Percentiles rank a stretch among this genome's conserved stretches.
Evolutionary conservation across 2,329 filamentous ascomycete genomes (phyloP).

Genomic region (Monosporascus ibericus): DNA sequence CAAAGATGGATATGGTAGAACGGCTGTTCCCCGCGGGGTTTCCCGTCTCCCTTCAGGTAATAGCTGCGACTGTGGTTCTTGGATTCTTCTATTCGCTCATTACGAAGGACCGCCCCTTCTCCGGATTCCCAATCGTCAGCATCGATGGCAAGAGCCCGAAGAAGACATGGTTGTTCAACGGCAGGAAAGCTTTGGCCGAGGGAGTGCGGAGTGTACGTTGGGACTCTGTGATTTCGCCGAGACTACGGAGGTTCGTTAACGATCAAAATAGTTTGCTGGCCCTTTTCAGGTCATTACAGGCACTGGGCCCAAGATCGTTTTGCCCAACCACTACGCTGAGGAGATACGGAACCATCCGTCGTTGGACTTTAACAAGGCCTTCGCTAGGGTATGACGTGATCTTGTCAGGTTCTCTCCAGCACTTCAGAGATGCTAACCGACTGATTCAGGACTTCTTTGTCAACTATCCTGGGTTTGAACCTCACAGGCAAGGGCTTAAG

Average conservation of each 20-base stretch:
- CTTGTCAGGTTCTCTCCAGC: neutral
- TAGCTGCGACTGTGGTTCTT: conserved; percentile 19
- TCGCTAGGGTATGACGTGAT: conserved; percentile 23
- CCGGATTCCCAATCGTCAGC: conserved; percentile 22
- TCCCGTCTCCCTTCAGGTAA: conserved; percentile 20
- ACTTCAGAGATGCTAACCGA: neutral
- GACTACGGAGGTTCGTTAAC: conserved; percentile 6
- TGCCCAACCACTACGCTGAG: conserved; percentile 27
- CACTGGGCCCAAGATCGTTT: conserved; percentile 25
- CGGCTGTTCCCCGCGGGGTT: conserved; percentile 21
- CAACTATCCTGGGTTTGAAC: conserved; percentile 28
- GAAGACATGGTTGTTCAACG: conserved; percentile 22
- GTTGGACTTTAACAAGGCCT: conserved; percentile 27
- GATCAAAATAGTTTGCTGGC: conserved; percentile 18
- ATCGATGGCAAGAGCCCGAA: conserved; percentile 20
- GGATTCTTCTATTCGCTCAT: conserved; percentile 21
- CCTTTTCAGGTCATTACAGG: conserved; percentile 27
- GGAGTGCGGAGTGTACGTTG: conserved; percentile 17
- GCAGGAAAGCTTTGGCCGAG: conserved; percentile 16
- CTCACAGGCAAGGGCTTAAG: conserved; percentile 15
- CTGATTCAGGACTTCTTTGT: conserved; percentile 26
- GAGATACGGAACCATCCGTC: conserved; percentile 28
- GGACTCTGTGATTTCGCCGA: neutral
- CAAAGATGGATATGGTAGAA: conserved; percentile 18
- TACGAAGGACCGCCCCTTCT: conserved; percentile 17